A percentile compares a stretch with the other conserved stretches of the same genome.
Conservation (phyloP, 352 stramenopile species). For the Phytophthora sojae region DNA sequence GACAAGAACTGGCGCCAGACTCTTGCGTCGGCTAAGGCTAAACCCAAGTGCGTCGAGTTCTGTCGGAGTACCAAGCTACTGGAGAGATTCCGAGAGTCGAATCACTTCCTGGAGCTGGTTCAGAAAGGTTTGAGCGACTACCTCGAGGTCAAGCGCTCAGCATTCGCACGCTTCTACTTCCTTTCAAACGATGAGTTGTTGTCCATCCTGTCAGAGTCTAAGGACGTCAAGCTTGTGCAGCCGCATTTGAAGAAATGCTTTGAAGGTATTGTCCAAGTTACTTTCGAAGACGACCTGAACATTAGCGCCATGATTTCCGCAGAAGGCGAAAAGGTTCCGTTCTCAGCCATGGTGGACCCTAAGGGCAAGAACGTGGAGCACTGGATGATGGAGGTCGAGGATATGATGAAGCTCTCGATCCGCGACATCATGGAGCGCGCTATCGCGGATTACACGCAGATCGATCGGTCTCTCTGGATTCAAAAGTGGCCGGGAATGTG, state of each 20-base stretch:
- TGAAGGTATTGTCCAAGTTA: constrained; percentile 93
- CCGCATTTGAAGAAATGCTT: constrained; percentile 96
- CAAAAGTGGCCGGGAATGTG: constrained; percentile 93
- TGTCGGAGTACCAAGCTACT: constrained; percentile 93
- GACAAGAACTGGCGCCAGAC: constrained; percentile 97
- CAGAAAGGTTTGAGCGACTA: constrained; percentile 94
- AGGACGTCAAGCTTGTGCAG: constrained; percentile 93
- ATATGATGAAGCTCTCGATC: constrained; percentile 93
- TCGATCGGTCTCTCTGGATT: constrained; percentile 91
- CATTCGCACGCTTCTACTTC: constrained; percentile 95
- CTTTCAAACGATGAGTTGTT: constrained; percentile 95
- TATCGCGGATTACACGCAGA: constrained; percentile 90
- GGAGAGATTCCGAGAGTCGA: constrained; percentile 94
- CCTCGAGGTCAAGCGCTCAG: constrained; percentile 92
- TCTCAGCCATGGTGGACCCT: constrained; percentile 87
- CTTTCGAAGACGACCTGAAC: constrained; percentile 88
- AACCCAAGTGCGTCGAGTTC: constrained; percentile 93
- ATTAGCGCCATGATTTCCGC: constrained; percentile 94
- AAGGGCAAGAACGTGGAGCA: constrained; percentile 94
- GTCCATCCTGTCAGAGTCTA: constrained; percentile 93
- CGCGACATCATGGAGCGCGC: constrained; percentile 88
- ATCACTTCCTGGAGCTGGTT: constrained; percentile 94
- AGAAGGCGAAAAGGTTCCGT: constrained; percentile 89
- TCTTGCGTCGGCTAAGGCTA: constrained; percentile 84
- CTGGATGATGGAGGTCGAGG: constrained; percentile 95